These are phyloP conservation scores for Rhizoclosmatium hyalinum DNA, from an alignment of 371 early-diverging fungal species.

Conservation along the genomic window DNA sequence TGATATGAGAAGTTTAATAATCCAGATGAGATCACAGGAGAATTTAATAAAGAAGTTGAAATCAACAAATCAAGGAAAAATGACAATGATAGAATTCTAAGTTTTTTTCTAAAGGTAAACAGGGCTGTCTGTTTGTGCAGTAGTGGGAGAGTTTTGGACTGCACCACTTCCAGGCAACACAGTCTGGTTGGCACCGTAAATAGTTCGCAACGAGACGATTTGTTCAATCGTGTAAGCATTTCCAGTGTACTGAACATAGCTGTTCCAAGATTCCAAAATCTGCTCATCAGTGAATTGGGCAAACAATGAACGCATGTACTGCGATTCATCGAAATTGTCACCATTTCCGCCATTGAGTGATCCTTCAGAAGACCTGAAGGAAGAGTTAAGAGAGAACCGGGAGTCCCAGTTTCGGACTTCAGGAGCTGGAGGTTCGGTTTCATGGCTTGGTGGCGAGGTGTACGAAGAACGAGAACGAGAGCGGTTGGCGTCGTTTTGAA, in stretches of 20 bases:
- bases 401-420: background rate
- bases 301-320: constrained; percentile 23
- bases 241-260: constrained; percentile 23
- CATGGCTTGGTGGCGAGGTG: too few relatives aligned
- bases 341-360: background rate
- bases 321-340: constrained; percentile 11
- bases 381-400: background rate
- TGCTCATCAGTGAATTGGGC: constrained; percentile 25
- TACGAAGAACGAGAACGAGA: too few relatives aligned
- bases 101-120: background rate
- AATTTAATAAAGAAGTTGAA: too few relatives aligned
- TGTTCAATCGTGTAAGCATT: constrained; percentile 21
- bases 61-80: background rate
- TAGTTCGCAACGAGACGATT: constrained; percentile 18
- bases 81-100: background rate
- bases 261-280: constrained; percentile 29
- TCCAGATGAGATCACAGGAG: too few relatives aligned
- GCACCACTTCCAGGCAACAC: background rate
- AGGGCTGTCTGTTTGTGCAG: too few relatives aligned
- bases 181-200: constrained; percentile 7
- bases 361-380: background rate
- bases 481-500: too few relatives aligned
- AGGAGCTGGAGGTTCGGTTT: background rate
- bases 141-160: too few relatives aligned
- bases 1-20: too few relatives aligned